Evolutionary conservation across 2,329 filamentous ascomycete species (phyloP).

Genomic region (Epichloe gansuensis): DNA sequence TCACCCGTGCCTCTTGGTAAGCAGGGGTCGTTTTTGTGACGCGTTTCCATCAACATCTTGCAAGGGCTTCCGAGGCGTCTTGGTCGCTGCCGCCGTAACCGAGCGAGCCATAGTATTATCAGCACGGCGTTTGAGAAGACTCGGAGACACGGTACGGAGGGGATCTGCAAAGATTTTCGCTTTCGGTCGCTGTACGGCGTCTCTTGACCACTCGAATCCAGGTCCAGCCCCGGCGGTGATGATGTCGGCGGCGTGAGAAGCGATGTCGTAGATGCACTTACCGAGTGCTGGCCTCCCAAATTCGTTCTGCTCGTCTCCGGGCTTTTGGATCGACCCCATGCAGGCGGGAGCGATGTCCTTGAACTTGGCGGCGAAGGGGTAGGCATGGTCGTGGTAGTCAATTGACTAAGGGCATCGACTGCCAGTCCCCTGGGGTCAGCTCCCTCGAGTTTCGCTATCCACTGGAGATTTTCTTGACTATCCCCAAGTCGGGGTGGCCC

Average conservation of each 20-base stretch:
- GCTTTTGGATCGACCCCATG: neutral
- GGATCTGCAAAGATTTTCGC: conserved; percentile 2
- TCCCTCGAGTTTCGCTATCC: conserved; percentile 48
- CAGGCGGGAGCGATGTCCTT: neutral
- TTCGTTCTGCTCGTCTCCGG: neutral
- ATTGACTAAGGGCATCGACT: conserved; percentile 33
- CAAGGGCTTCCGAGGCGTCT: conserved; percentile 11
- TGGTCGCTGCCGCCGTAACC: neutral
- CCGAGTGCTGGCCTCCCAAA: neutral
- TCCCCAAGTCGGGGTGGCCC: conserved; percentile 35
- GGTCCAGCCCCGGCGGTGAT: conserved; percentile 1
- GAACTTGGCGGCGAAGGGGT: conserved; percentile 20
- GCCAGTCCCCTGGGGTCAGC: conserved; percentile 34
- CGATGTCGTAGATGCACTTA: neutral
- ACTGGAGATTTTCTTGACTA: conserved; percentile 47
- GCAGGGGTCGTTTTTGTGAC: conserved; percentile 1
- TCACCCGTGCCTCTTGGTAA: neutral
- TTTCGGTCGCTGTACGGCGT: conserved; percentile 4
- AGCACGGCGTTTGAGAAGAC: conserved; percentile 10
- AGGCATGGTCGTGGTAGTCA: conserved; percentile 26
- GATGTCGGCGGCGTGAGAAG: conserved; percentile 8
- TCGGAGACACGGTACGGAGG: neutral
- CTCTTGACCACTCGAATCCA: neutral
- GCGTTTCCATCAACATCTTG: conserved; percentile 14
- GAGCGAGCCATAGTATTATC: too few species aligned